phyloP scores from a whole-genome alignment of 805 yeast genomes.

The Candida parachauliodes region DNA sequence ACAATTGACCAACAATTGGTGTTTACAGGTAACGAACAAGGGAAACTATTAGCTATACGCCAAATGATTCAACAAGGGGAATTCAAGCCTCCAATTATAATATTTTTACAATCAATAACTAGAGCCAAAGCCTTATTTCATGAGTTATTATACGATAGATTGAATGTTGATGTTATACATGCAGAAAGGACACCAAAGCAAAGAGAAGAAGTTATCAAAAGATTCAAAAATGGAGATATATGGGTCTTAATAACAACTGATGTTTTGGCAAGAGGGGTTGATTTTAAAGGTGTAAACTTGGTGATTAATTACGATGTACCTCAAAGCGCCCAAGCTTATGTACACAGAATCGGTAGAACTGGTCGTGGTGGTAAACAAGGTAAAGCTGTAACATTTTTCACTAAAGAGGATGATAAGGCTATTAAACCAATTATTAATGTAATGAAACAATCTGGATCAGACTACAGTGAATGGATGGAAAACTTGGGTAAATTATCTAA shows the following conservation, averaged over 20 bases:
- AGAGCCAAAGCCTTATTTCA: conserved; percentile 95
- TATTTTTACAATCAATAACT: conserved; percentile 85
- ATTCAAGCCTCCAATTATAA: conserved; percentile 87
- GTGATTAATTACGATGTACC: conserved; percentile 98
- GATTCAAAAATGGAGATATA: conserved; percentile 83
- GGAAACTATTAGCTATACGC: conserved; percentile 88
- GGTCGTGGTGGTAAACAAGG: conserved; percentile 93
- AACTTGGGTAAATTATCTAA: conserved; percentile 61
- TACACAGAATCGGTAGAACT: conserved; percentile 97
- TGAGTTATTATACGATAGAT: conserved; percentile 84
- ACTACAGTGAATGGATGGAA: conserved; percentile 78
- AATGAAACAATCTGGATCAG: conserved; percentile 87
- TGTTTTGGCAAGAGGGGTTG: conserved; percentile 94
- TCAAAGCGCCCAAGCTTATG: conserved; percentile 87
- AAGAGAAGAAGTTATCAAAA: conserved; percentile 77
- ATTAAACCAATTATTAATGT: conserved; percentile 87
- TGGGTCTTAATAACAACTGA: conserved; percentile 98
- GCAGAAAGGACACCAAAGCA: conserved; percentile 90
- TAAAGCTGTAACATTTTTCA: conserved; percentile 85
- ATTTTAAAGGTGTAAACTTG: conserved; percentile 90
- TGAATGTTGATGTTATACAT: conserved; percentile 93
- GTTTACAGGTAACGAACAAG: conserved; percentile 91
- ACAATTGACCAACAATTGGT: conserved; percentile 79
- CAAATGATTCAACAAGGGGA: conserved; percentile 83
- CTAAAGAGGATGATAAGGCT: conserved; percentile 77